phyloP scores from a whole-genome alignment of 768 basidiomycete genomes.

The Trametes elegans region DNA sequence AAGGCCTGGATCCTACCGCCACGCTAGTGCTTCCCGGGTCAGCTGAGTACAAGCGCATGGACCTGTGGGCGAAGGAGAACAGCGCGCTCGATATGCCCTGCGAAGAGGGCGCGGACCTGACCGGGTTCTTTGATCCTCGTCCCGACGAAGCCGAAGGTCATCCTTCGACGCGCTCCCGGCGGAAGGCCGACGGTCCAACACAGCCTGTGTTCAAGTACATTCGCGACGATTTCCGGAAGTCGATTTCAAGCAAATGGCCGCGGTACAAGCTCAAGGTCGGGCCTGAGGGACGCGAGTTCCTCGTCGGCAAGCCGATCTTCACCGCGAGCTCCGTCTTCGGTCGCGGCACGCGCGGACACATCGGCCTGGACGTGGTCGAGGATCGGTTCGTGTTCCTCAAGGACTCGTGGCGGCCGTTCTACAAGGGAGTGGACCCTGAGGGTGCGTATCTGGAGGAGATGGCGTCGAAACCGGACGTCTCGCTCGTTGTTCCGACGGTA shows the following conservation, averaged over 20 bases:
- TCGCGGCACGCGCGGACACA: slow-evolving; percentile 3
- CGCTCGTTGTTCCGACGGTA: too few relatives aligned
- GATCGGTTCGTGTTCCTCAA: slow-evolving; percentile 2
- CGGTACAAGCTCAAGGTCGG: slow-evolving; percentile 2
- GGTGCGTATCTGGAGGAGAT: not conserved
- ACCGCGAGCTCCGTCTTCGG: not conserved
- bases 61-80: too few relatives aligned
- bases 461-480: too few relatives aligned
- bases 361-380: not conserved
- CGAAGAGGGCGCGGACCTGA: too few relatives aligned
- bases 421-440: not conserved
- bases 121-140: too few relatives aligned
- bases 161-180: not conserved
- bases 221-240: too few relatives aligned
- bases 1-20: too few relatives aligned
- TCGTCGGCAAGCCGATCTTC: not conserved
- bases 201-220: not conserved
- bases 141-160: not conserved
- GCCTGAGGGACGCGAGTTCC: not conserved
- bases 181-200: too few relatives aligned
- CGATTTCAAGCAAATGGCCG: not conserved
- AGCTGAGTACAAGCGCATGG: too few relatives aligned
- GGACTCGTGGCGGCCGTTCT: slow-evolving; percentile 4
- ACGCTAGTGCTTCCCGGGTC: too few relatives aligned
- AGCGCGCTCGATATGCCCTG: too few relatives aligned